Evolutionary conservation across 371 early-diverging fungal genomes (phyloP), one percentile per base, ranked within the genome.

Genomic region (Coemansia sp.): DNA sequence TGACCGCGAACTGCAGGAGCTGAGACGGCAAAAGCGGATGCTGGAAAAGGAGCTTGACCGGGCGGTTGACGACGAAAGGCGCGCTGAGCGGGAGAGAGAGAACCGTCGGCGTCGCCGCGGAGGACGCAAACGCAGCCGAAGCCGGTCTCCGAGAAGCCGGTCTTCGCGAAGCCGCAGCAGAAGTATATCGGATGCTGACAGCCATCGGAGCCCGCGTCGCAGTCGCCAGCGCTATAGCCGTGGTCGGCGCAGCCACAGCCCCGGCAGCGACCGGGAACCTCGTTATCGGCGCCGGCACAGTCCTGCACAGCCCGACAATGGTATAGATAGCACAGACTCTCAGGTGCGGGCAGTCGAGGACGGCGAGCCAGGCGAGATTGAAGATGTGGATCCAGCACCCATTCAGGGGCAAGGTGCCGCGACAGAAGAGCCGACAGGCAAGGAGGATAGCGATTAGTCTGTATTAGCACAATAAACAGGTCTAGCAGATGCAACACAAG

Each of bases 1-100:
- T 82, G 92, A 89, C 62, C 76, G 80, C 39, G 92, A 92, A 49
- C 68, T 88, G 31, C 88, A 87, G 70, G 90, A 84, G 54, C 80
- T 82, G 54, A 75, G 80, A 42, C 81, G 84, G 34, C 80, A 81
- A 39, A 82, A 86, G 58, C 67, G 78, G n/a, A 62, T 73, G 26
- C 73, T 82, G 30, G 76, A 77, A 40, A 75, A 66, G 41, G 83
- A 83, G 50, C 43, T 59, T 5, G 78, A 80, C 9, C 9, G 36
- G 11, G 52, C 31, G 13, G 8, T 26, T 3, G 60, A 50, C 14
- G 42, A 57, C 9, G 61, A 56, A 57, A 53, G 26, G 8, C 38
- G 38, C 38, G 9, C 5, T 5, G 38, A 38, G 47, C 26, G 47
- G 20, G 10, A 9, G 26, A 20, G 20, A 9, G 20, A 20, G 20